Evolutionary conservation across 108 stramenopile species (phyloP), one percentile per base, ranked within the genome.

Genomic region (Parietichytrium sp.): DNA sequence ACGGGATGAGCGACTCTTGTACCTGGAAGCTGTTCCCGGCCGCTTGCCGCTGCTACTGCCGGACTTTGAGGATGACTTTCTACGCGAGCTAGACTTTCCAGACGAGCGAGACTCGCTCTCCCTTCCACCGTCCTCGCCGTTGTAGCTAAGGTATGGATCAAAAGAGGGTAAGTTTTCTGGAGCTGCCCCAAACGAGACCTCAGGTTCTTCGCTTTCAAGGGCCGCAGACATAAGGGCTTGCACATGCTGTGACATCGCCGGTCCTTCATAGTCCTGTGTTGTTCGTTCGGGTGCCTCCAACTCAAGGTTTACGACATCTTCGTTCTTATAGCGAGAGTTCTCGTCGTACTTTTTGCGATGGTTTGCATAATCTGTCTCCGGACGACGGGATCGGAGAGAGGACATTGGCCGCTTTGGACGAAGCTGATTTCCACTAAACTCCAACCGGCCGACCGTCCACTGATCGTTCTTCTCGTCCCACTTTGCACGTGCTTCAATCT

Each of bases 311-410:
- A 91, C 80, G 48, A 93, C 82, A 79, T 94, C 89, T 51, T 93
- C 92, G 18, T 51, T 48, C n/a, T 61, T 87, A 82, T 89, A 94
- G 30, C 93, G 84, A 16, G 92, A 85, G 83, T 93, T 92, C 10
- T 86, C 78, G 78, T 94, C 93, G 52, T 86, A 88, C 79, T 83
- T 83, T 78, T 87, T 91, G 47, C 92, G 54, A 27, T 90, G 89
- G n/a, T 87, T 86, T n/a, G 91, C 84, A 79, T 90, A 91, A 48
- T 92, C 91, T 18, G 93, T 92, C 86, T 95, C 93, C 8, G 93
- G 93, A 29, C 93, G 84, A 47, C 84, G 83, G 3, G 80, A 48
- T 25, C 91, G 87, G 27, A 51, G 36, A 3, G 53, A 55, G 48
- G 79, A 80, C 42, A 90, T 52, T 13, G 86, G 83, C 61, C 93